Conservation (phyloP, 768 basidiomycete genomes). For the Boletus rubropictus region DNA sequence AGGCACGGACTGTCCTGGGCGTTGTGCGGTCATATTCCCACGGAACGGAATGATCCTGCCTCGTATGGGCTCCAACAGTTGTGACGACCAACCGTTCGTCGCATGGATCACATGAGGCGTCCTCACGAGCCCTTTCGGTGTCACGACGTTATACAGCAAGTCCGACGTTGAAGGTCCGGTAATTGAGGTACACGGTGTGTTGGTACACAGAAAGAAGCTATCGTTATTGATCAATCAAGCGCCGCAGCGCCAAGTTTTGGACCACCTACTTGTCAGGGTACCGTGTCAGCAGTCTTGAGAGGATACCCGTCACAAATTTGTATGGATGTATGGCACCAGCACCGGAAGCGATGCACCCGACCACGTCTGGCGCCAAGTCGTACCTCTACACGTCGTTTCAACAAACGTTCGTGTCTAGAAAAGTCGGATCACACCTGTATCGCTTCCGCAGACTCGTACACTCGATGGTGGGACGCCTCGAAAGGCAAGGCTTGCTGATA, state of each 20-base stretch:
- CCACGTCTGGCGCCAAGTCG: slow-evolving; percentile 38
- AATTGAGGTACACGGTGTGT: slow-evolving; percentile 58
- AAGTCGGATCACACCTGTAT: slow-evolving; percentile 18
- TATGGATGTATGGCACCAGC: slow-evolving; percentile 70
- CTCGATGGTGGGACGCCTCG: slow-evolving; percentile 35
- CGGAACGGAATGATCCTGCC: slow-evolving; percentile 58
- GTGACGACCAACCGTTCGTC: slow-evolving; percentile 78
- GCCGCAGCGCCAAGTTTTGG: neutral
- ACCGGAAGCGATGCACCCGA: slow-evolving; percentile 47
- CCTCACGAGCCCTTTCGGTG: slow-evolving; percentile 52
- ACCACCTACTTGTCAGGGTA: slow-evolving; percentile 42
- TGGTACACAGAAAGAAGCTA: slow-evolving; percentile 56
- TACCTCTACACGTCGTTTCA: slow-evolving; percentile 35
- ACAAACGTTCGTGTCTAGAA: neutral
- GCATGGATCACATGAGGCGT: slow-evolving; percentile 72
- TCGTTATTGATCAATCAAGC: neutral
- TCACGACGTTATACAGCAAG: slow-evolving; percentile 48
- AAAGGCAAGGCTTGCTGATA: slow-evolving; percentile 48
- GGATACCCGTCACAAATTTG: slow-evolving; percentile 58
- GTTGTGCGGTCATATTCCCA: slow-evolving; percentile 60
- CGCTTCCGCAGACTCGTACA: slow-evolving; percentile 32
- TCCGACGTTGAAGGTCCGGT: slow-evolving; percentile 21
- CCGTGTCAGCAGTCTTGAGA: slow-evolving; percentile 44
- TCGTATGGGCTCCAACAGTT: slow-evolving; percentile 59
- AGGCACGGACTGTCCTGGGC: slow-evolving; percentile 36